A percentile compares a stretch with the other conserved stretches of the same genome.
Conservation (phyloP, 2,329 filamentous ascomycete genomes). For the Penicillium sp. region DNA sequence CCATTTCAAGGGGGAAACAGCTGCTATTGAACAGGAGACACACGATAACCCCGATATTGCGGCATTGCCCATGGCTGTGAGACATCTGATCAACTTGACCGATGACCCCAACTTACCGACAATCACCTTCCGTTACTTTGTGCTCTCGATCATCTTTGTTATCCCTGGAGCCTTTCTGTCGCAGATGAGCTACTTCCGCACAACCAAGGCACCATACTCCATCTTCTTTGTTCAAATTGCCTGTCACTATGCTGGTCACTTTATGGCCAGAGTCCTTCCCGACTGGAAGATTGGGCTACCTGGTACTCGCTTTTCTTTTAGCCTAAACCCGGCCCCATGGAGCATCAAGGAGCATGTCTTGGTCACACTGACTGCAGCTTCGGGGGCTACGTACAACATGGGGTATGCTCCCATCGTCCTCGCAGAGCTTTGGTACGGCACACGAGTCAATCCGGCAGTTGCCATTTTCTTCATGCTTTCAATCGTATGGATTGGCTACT, state of each 20-base stretch:
- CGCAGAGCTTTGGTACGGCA: conserved; percentile 58
- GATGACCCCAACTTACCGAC: conserved; percentile 58
- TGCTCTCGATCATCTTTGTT: conserved; percentile 1
- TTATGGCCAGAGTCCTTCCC: conserved; percentile 54
- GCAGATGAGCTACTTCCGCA: conserved; percentile 58
- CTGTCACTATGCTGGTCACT: conserved; percentile 55
- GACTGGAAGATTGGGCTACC: conserved; percentile 50
- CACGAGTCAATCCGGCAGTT: conserved; percentile 53
- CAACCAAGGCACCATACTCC: conserved; percentile 59
- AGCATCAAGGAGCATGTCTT: conserved; percentile 60
- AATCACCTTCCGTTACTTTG: conserved; percentile 51
- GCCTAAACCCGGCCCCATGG: conserved; percentile 58
- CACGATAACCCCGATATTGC: conserved; percentile 54
- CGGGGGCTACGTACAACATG: conserved; percentile 54
- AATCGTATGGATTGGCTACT: conserved; percentile 60
- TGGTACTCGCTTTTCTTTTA: conserved; percentile 51
- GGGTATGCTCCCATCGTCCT: conserved; percentile 56
- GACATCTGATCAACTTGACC: conserved; percentile 57
- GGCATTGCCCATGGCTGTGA: conserved; percentile 57
- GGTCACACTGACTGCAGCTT: conserved; percentile 56
- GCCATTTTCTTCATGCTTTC: conserved; percentile 62
- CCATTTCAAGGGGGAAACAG: conserved; percentile 17
- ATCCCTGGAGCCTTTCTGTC: conserved; percentile 59
- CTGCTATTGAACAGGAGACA: conserved; percentile 27
- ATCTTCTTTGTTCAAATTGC: conserved; percentile 64